Conservation (phyloP, 148 eudicot species). For the Selenicereus undatus region DNA sequence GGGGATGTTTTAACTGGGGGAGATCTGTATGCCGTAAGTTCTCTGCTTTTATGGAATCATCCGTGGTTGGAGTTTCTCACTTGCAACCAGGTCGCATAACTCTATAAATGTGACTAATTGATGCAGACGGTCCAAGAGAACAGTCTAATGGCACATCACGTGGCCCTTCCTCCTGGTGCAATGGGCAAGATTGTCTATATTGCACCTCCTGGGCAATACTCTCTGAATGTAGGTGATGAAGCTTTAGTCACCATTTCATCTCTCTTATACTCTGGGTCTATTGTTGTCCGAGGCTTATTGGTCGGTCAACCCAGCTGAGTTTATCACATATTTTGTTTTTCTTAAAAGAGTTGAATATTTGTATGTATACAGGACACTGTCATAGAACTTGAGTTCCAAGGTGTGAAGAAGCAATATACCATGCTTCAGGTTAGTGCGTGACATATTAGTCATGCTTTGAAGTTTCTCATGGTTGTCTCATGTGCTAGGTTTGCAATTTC, state of each 20-base stretch:
- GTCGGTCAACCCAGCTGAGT: neutral
- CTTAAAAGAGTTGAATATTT: neutral
- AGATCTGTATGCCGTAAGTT: slow-evolving; percentile 97
- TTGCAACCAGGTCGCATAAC: slow-evolving; percentile 14
- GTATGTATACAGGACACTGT: slow-evolving; percentile 76
- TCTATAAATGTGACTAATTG: slow-evolving; percentile 1
- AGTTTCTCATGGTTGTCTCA: neutral
- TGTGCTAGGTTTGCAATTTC: neutral
- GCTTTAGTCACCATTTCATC: neutral
- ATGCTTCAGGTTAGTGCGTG: slow-evolving; percentile 82
- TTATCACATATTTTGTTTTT: neutral
- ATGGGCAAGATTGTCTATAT: slow-evolving; percentile 94
- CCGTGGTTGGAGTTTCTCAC: neutral
- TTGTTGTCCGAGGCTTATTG: neutral
- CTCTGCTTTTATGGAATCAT: neutral
- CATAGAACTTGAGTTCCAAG: slow-evolving; percentile 97
- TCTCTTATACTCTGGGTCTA: neutral
- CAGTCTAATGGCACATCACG: slow-evolving; percentile 78
- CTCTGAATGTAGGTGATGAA: slow-evolving; percentile 56
- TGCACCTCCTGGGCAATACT: slow-evolving; percentile 94
- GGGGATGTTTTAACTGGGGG: slow-evolving; percentile 96
- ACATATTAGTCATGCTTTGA: slow-evolving; percentile 12
- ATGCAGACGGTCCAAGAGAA: slow-evolving; percentile 82
- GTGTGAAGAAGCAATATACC: slow-evolving; percentile 82
- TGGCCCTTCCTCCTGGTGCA: slow-evolving; percentile 94